Evolutionary conservation across 2,329 filamentous ascomycete genomes (phyloP), one percentile per base, ranked within the genome.

Genomic region (Gnomoniopsis sp.): DNA sequence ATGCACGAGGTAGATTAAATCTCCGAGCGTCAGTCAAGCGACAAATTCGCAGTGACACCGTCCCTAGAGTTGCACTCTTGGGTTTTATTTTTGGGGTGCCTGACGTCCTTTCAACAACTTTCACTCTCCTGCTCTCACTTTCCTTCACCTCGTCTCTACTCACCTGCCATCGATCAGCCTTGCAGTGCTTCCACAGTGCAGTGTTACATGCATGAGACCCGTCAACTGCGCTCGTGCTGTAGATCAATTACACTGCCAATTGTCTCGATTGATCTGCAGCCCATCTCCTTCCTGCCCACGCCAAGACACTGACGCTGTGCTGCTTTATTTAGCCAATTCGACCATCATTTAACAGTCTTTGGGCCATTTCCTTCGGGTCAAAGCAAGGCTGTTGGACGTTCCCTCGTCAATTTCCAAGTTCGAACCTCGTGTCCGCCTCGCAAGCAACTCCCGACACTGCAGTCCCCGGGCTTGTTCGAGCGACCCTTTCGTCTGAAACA

Each of bases 1-100:
- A 41, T 50, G 60, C 60, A 59, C 44, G 53, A 59, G 44, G 44
- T 58, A 56, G 23, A 53, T 61, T 56, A 59, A 56, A 62, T 62
- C 53, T 54, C 60, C 60, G 60, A 59, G 46, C 57, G 38, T 56
- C 48, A 26, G 34, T 43, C 12, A 55, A 21, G 56, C 41, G 47
- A 48, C 53, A 23, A 21, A 15, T 23, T 15, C 22, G 48, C 26
- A 23, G 19, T 21, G 12, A 19, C 21, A 44, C 22, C 14, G 11
- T 47, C 26, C 17, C 14, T 26, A n/a, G n/a, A n/a, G 34, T 7
- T 36, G 34, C 34, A 36, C 15, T 36, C 7, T 15, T 36, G 34
- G 34, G 15, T 15, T 8, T 43, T 43, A 43, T 17, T 19, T 17
- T 44, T 44, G 41, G 15, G 6, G 6, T 44, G n/a, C 41, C n/a